Conservation (phyloP, 108 stramenopile species). For the Nitzschia sp. region DNA sequence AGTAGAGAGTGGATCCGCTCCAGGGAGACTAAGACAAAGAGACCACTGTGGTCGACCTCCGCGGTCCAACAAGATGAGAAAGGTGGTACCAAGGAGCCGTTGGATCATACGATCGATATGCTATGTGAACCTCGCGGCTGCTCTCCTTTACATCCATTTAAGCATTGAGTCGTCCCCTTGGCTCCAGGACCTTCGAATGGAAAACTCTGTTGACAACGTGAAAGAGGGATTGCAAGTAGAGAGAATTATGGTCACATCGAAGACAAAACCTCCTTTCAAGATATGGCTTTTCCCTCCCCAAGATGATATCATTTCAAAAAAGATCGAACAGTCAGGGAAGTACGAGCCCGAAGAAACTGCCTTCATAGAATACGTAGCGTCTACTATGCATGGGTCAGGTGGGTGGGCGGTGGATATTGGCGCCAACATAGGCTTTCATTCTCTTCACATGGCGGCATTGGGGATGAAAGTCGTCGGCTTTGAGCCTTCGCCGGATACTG, state of each 20-base stretch:
- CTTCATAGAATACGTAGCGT: background rate
- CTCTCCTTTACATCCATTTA: too few species aligned
- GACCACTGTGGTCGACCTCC: too few species aligned
- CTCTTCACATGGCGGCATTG: slow-evolving; percentile 22
- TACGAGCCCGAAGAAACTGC: background rate
- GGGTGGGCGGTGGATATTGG: slow-evolving; percentile 19
- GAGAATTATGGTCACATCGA: background rate
- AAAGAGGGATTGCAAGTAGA: too few species aligned
- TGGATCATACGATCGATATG: too few species aligned
- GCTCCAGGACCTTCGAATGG: too few species aligned
- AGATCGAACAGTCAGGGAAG: background rate
- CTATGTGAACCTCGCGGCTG: too few species aligned
- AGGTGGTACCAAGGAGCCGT: too few species aligned
- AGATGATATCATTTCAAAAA: slow-evolving; percentile 7
- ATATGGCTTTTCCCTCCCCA: background rate
- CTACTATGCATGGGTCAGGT: background rate
- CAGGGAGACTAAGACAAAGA: too few species aligned
- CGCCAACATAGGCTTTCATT: slow-evolving; percentile 19
- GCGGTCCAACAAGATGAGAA: too few species aligned
- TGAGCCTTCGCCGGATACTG: slow-evolving; percentile 5
- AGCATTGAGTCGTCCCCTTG: too few species aligned
- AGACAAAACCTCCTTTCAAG: background rate
- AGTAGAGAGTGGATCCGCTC: too few species aligned
- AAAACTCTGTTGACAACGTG: too few species aligned
- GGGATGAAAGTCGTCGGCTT: slow-evolving; percentile 13